These are phyloP conservation scores for Mallotus japonicus DNA, from an alignment of 441 rosid genomes.

Conservation along the genomic window DNA sequence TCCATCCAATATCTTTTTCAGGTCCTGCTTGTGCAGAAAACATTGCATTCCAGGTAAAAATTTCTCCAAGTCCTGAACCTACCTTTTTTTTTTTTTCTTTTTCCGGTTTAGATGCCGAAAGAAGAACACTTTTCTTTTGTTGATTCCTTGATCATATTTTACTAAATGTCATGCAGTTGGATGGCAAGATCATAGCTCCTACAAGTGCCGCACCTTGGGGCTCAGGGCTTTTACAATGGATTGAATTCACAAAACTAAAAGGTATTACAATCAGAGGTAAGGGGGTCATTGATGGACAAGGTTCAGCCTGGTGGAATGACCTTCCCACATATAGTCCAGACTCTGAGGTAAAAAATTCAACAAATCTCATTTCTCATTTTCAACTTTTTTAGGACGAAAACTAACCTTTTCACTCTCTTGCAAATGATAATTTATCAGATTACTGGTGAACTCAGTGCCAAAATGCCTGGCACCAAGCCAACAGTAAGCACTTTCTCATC, in stretches of 20 bases:
- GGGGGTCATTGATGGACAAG: constrained; percentile 81
- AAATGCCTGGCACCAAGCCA: constrained; percentile 83
- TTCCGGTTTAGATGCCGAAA: neutral
- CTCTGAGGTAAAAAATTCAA: constrained; percentile 40
- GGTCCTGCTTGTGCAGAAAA: constrained; percentile 71
- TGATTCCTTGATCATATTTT: too few species aligned
- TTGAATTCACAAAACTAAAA: constrained; percentile 63
- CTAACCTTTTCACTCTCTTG: constrained; percentile 4
- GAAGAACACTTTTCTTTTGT: neutral
- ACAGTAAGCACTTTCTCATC: constrained; percentile 51
- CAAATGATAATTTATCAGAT: constrained; percentile 35
- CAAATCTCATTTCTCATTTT: constrained; percentile 1
- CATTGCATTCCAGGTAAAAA: constrained; percentile 74
- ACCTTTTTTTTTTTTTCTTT: too few species aligned
- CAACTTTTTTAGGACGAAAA: neutral
- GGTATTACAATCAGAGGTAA: constrained; percentile 68
- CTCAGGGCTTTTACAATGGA: constrained; percentile 65
- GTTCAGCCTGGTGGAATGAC: constrained; percentile 88
- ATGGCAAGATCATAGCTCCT: constrained; percentile 81
- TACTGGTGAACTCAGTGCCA: constrained; percentile 44
- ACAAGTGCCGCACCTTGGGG: constrained; percentile 57
- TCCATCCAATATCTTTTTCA: constrained; percentile 69
- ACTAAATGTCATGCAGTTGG: constrained; percentile 48
- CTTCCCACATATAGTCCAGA: constrained; percentile 42
- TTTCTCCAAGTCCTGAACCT: neutral